Evolutionary conservation across 1,284 basidiomycete species (phyloP), one percentile per base, ranked within the genome.

Genomic region (Sporisorium graminicola): DNA sequence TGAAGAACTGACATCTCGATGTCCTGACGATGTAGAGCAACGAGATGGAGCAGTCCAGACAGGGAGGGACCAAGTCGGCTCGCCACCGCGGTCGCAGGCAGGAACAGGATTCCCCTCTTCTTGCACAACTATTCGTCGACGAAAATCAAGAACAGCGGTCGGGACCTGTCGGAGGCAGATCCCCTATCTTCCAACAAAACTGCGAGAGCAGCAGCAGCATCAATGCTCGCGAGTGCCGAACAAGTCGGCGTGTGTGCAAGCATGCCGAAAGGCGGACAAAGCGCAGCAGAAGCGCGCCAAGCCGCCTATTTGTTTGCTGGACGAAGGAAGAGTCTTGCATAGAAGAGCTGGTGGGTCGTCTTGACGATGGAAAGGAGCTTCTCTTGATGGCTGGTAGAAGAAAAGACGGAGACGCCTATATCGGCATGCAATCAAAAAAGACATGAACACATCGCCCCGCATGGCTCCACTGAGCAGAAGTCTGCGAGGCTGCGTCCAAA

Each of bases 1-100:
- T 63, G 63, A 63, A 47, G 57, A 58, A 64, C 69, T 72, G 63
- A 56, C 59, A 66, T 58, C 44, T 54, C 18, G 5, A 12, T 22
- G 42, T 35, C 1, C 31, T 29, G 29, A 26, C 14, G 12, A 42
- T 10, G 57, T 33, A 54, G 14, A 42, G 31, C 52, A 62, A 50
- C 5, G 16, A 68, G 61, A 74, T 62, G 73, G 64, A 78, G 74
- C 65, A 69, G 52, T 70, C 40, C 42, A 55, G 52, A 71, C 59
- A 65, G 61, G 61, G 61, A 65, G 59, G 59, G 40, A 55, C 37
- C 22, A 59, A 47, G 14, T 22, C 46, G 42, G 43, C 37, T 29
- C 22, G 46, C 55, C 35, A 42, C 29, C 20, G 51, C 18, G 29
- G 44, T 35, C 33, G 51, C 42, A 22, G 26, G 59, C 46, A 47